phyloP scores from a whole-genome alignment of 768 basidiomycete genomes.

The Hygrophorus pudorinus region DNA sequence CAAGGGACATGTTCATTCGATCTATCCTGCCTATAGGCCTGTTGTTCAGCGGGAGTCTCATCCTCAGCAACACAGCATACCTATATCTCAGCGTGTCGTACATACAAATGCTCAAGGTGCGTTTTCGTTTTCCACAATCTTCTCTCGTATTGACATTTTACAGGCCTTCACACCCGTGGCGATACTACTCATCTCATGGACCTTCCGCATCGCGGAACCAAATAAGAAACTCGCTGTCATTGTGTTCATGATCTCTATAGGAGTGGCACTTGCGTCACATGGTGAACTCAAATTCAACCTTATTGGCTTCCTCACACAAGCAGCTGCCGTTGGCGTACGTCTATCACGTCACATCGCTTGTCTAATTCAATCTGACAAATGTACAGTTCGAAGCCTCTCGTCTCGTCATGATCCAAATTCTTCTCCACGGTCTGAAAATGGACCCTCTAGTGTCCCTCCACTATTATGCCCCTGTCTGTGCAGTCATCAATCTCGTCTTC shows the following conservation, averaged over 20 bases:
- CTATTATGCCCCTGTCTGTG: slow-evolving; percentile 96
- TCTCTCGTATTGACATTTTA: background rate
- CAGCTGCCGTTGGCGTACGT: slow-evolving; percentile 75
- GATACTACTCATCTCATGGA: slow-evolving; percentile 89
- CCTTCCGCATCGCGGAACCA: slow-evolving; percentile 81
- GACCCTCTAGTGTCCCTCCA: slow-evolving; percentile 92
- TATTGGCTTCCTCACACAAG: slow-evolving; percentile 81
- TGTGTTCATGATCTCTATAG: slow-evolving; percentile 82
- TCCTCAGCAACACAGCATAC: slow-evolving; percentile 89
- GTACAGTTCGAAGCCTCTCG: slow-evolving; percentile 84
- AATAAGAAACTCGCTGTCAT: slow-evolving; percentile 73
- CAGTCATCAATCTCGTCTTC: slow-evolving; percentile 74
- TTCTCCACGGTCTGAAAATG: slow-evolving; percentile 95
- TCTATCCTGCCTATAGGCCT: slow-evolving; percentile 91
- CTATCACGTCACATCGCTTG: too few species aligned
- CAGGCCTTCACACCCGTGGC: slow-evolving; percentile 89
- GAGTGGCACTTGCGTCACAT: slow-evolving; percentile 82
- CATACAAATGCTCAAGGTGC: slow-evolving; percentile 93
- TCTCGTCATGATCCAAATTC: slow-evolving; percentile 91
- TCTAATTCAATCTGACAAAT: background rate
- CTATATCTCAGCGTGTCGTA: slow-evolving; percentile 87
- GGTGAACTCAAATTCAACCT: slow-evolving; percentile 84
- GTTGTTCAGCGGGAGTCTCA: slow-evolving; percentile 85
- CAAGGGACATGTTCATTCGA: slow-evolving; percentile 64
- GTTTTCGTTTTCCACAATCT: slow-evolving; percentile 6